Percentiles rank a stretch among this genome's conserved stretches.
Evolutionary conservation across 192 early-diverging fungal genomes (phyloP).

Genomic region (Coemansia sp.): DNA sequence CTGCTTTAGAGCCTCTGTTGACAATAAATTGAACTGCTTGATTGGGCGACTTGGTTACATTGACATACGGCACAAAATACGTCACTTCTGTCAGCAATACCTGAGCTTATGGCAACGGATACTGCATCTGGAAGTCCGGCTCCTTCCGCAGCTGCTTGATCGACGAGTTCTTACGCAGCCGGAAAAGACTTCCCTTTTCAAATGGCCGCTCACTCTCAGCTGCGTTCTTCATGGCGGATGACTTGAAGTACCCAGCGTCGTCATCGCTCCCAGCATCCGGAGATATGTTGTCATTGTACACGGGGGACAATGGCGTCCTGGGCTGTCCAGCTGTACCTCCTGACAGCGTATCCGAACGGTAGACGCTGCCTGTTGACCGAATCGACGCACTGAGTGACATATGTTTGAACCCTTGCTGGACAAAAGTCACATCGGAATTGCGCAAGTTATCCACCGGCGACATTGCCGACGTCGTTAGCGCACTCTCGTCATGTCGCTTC

Average conservation of each 20-base stretch:
- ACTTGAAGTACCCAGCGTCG: slow-evolving; percentile 44
- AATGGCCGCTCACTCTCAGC: slow-evolving; percentile 24
- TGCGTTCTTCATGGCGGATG: slow-evolving; percentile 10
- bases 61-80: too few species aligned
- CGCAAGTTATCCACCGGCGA: slow-evolving; percentile 1
- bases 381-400: slow-evolving; percentile 1
- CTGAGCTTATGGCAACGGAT: background rate
- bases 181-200: slow-evolving; percentile 26
- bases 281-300: slow-evolving; percentile 9
- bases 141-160: slow-evolving; percentile 28
- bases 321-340: slow-evolving; percentile 7
- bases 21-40: too few species aligned
- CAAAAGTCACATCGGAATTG: background rate
- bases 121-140: background rate
- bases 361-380: slow-evolving; percentile 9
- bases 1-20: too few species aligned
- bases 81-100: too few species aligned
- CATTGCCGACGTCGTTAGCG: slow-evolving; percentile 21
- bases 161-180: slow-evolving; percentile 44
- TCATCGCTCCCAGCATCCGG: slow-evolving; percentile 23
- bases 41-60: too few species aligned
- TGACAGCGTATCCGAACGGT: slow-evolving; percentile 10
- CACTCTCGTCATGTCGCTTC: slow-evolving; percentile 8
- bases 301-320: slow-evolving; percentile 30
- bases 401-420: slow-evolving; percentile 4